phyloP scores from a whole-genome alignment of 225 moss, liverwort and hornwort genomes.

The Sphagnum tenellum region DNA sequence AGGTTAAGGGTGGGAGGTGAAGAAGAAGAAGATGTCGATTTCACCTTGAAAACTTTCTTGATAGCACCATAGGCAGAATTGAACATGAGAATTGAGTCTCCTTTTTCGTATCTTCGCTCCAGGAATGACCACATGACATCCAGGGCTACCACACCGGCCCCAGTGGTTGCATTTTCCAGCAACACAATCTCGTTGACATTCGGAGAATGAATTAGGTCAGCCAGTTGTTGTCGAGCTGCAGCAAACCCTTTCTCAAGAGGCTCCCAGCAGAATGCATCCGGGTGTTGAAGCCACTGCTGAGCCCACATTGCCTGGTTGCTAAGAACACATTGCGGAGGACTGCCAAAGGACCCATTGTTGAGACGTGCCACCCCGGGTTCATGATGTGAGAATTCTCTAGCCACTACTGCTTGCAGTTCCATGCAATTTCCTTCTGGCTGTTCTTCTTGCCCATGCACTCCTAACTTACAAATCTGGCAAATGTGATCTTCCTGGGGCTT shows the following conservation, averaged over 20 bases:
- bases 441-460: too few relatives aligned
- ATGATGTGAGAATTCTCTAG: conserved; percentile 56
- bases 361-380: conserved; percentile 48
- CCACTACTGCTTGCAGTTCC: neutral
- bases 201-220: conserved; percentile 43
- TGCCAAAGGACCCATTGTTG: conserved; percentile 84
- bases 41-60: conserved; percentile 45
- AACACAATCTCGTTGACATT: conserved; percentile 53
- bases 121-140: conserved; percentile 82
- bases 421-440: too few relatives aligned
- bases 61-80: conserved; percentile 65
- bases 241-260: conserved; percentile 33
- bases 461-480: too few relatives aligned
- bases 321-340: conserved; percentile 59
- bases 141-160: conserved; percentile 63
- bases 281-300: conserved; percentile 59
- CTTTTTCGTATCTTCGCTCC: conserved; percentile 47
- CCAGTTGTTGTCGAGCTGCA: conserved; percentile 42
- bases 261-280: conserved; percentile 63
- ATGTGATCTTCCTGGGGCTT: too few relatives aligned
- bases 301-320: conserved; percentile 41
- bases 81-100: conserved; percentile 57
- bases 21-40: too few relatives aligned
- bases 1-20: too few relatives aligned
- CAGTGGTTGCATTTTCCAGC: conserved; percentile 74